Evolutionary conservation across 2,329 filamentous ascomycete species (phyloP), one percentile per base, ranked within the genome.

Genomic region (Penicillium concentricum): DNA sequence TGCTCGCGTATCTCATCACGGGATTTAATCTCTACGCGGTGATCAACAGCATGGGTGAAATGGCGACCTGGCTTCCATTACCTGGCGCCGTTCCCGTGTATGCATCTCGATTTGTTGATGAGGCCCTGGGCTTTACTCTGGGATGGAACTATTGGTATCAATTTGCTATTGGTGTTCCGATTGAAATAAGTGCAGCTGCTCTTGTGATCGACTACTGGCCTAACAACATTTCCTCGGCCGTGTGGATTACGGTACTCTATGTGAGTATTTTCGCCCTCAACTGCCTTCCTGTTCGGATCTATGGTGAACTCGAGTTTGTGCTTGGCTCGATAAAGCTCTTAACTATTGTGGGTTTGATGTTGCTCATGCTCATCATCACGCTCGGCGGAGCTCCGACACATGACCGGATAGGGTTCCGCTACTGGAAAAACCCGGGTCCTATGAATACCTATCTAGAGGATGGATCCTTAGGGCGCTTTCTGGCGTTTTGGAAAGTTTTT

Each of bases 301-400:
- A 64, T 24, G 61, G 64, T 15, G 63, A 67, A 30, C 42, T 67
- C 47, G 62, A 73, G 49, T 82, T 81, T 67, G 69, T 71, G 32
- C 82, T 82, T 56, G 79, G 79, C 22, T 74, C 78, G 4, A 69
- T 82, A 62, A 82, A 83, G 62, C 71, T 83, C 38, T 73, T 74
- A 6, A 79, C 78, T 5, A 81, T 82, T 56, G 61, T 82, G 41
- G 80, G 79, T 0, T 67, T 83, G 39, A 77, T 83, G 60, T 63
- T 82, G 8, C 73, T 39, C 50, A 78, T 81, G 69, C 71, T 82
- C 58, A 76, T 82, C 62, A 75, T 81, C 54, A 78, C 78, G 34
- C 70, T 80, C n/a, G 79, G 79, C 5, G 60, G 60, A 2, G 34
- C 55, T 13, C 61, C 59, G 2, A 45, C 35, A 2, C 55, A 60